A percentile compares a stretch with the other conserved stretches of the same genome.
These are phyloP conservation scores for Tricladium varicosporioides DNA, from an alignment of 2,329 filamentous ascomycete genomes.

Conservation along the genomic window DNA sequence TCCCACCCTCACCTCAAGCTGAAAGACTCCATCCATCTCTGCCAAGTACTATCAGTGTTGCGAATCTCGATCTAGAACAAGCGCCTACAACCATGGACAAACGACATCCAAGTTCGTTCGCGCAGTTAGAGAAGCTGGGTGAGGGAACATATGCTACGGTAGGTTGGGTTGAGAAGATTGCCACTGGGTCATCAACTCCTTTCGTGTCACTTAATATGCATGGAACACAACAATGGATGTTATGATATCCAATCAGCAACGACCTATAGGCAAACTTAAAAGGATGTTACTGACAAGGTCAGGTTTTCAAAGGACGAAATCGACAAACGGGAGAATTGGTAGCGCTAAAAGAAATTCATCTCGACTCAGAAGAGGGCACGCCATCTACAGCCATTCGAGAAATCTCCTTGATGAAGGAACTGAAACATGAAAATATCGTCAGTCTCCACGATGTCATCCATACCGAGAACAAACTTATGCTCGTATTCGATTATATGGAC, in stretches of 20 bases:
- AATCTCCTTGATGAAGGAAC: constrained; percentile 98
- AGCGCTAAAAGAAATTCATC: constrained; percentile 96
- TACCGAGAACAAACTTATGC: constrained; percentile 99
- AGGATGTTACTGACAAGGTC: constrained; percentile 27
- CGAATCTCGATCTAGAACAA: constrained; percentile 29
- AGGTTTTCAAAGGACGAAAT: constrained; percentile 99
- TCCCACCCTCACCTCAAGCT: constrained; percentile 31
- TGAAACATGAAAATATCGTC: constrained; percentile 98
- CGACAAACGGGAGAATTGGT: constrained; percentile 95
- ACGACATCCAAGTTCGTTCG: constrained; percentile 85
- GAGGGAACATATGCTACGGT: constrained; percentile 99
- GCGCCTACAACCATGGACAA: constrained; percentile 69
- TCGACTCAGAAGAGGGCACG: constrained; percentile 97
- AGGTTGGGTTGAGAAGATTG: constrained; percentile 27
- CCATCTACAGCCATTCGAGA: constrained; percentile 96
- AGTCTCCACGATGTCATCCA: constrained; percentile 98
- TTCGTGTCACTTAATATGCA: too few species aligned
- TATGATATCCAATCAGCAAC: too few species aligned
- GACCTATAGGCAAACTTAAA: not conserved
- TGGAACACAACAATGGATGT: too few species aligned
- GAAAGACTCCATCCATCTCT: constrained; percentile 24
- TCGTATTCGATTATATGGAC: constrained; percentile 99
- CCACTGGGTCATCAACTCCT: not conserved
- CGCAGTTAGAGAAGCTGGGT: constrained; percentile 98
- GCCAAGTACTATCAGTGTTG: constrained; percentile 35